Evolutionary conservation across 1,284 basidiomycete species (phyloP), one percentile per base, ranked within the genome.

Genomic region (Ganoderma boninense): DNA sequence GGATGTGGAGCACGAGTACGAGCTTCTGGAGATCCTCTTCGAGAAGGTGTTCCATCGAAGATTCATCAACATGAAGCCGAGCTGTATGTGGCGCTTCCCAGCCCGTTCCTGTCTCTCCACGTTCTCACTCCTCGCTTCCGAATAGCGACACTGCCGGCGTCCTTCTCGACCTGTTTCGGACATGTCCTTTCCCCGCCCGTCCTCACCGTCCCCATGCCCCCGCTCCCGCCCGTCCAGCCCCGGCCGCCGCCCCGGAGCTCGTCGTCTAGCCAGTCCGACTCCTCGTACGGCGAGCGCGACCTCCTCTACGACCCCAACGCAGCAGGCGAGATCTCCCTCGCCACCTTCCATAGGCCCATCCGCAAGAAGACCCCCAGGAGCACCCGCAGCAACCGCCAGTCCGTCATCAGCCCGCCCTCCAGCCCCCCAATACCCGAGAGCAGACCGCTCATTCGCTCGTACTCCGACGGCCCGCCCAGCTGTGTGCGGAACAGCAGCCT

Each of bases 131-230:
- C 23, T 29, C 40, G 26, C 49, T 52, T 68, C 54, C 40, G 23
- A 42, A 18, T 62, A 92, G 92, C 91, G 70, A 81, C 91, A 56
- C 81, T 93, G 64, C 90, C 92, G 6, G 88, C 85, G 61, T 88
- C 92, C 77, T 89, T 93, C 75, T 89, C 89, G 2, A 87, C 89
- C 18, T 89, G 90, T 76, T 94, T 94, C 77, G 83, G 88, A 63
- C 89, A 89, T 70, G 89, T 91, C 38, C 83, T 84, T 11, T 80
- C 87, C 63, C 87, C 89, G 6, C 91, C 91, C 46, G 83, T 88
- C 49, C 79, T 92, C 49, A 86, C 86, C 70, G 89, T 92, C 71
- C 88, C 88, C 60, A 90, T 92, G 86, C 92, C 91, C 20, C 86
- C 90, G 7, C 82, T 92, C 38, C 87, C 91, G 10, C 89, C 89